A percentile compares a stretch with the other conserved stretches of the same genome.
Evolutionary conservation across 352 stramenopile species (phyloP).

Genomic region (Phytophthora chlamydospora): DNA sequence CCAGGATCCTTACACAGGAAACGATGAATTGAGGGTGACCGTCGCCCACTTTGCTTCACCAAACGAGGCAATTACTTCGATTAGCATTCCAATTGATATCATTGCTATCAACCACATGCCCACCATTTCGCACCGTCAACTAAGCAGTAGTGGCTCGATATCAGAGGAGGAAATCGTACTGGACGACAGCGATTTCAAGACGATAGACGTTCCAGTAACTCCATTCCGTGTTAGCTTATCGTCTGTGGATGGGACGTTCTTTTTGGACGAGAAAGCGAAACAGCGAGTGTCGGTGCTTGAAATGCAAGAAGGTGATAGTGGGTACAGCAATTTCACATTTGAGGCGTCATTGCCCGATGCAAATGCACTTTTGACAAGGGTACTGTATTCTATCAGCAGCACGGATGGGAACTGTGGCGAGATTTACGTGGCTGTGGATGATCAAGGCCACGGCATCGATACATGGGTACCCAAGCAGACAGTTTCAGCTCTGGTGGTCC

Average conservation of each 20-base stretch:
- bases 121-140: background rate
- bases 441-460: background rate
- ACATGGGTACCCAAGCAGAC: too few species aligned
- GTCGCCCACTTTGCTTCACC: constrained; percentile 11
- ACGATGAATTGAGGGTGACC: constrained; percentile 20
- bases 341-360: constrained; percentile 16
- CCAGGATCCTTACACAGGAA: constrained; percentile 12
- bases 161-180: constrained; percentile 3
- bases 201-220: background rate
- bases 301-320: background rate
- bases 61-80: background rate
- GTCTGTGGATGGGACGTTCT: too few species aligned
- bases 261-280: too few species aligned
- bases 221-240: background rate
- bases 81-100: constrained; percentile 17
- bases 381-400: too few species aligned
- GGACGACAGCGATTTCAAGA: constrained; percentile 2
- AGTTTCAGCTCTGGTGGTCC: too few species aligned
- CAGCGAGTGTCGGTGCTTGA: constrained; percentile 2
- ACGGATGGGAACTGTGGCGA: too few species aligned
- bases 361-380: constrained; percentile 16
- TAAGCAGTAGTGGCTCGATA: background rate
- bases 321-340: constrained; percentile 19
- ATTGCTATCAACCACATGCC: constrained; percentile 8
- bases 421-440: too few species aligned